phyloP scores from a whole-genome alignment of 192 early-diverging fungal genomes.

The Backusella luteola region DNA sequence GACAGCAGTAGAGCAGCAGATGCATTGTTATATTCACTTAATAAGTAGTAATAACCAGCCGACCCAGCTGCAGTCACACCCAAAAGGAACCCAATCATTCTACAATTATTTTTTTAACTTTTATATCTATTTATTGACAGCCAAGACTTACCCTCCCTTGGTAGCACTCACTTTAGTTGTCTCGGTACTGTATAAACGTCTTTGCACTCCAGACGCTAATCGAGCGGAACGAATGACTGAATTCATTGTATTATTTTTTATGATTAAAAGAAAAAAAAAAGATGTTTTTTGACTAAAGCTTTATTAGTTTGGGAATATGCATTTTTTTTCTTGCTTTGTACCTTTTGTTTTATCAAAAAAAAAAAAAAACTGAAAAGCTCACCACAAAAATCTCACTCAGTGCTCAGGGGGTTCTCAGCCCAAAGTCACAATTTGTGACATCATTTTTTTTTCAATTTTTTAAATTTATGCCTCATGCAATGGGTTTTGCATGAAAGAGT shows the following conservation, averaged over 20 bases:
- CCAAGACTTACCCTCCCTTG: not conserved
- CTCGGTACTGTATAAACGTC: not conserved
- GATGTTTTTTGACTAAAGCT: not conserved
- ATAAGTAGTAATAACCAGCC: conserved; percentile 78
- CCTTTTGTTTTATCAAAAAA: not conserved
- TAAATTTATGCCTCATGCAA: not conserved
- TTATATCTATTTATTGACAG: not conserved
- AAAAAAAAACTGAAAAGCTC: not conserved
- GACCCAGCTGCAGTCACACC: conserved; percentile 73
- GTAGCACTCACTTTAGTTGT: not conserved
- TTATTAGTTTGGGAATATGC: not conserved
- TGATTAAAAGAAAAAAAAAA: not conserved
- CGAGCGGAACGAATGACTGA: not conserved
- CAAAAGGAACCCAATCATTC: conserved; percentile 74
- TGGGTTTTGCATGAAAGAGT: not conserved
- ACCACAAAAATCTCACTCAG: not conserved
- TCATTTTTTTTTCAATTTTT: not conserved
- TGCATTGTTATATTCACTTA: conserved; percentile 83
- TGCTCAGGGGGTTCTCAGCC: not conserved
- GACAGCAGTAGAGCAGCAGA: conserved; percentile 67
- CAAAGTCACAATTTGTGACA: not conserved
- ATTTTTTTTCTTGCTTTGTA: not conserved
- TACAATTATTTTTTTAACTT: not conserved
- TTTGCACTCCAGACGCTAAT: not conserved
- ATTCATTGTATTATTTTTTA: not conserved